Percentiles rank a stretch among this genome's conserved stretches.
Evolutionary conservation across 805 yeast species (phyloP).

Genomic region (Myxozyma kluyveri): DNA sequence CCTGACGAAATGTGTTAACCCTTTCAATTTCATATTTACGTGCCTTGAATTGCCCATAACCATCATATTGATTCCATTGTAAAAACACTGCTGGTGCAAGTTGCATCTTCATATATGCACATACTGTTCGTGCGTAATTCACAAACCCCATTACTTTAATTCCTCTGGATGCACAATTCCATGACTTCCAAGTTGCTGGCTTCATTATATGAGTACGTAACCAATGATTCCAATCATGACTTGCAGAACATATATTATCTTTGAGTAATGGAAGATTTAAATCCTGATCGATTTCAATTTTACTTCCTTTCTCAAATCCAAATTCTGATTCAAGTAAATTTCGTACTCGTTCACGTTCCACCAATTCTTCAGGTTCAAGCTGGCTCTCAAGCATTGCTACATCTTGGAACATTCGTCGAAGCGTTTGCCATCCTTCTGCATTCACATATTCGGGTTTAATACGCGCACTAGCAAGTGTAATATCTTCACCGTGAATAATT

Average conservation of each 20-base stretch:
- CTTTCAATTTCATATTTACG: too few species aligned
- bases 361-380: too few species aligned
- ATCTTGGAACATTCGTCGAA: too few species aligned
- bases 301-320: background rate
- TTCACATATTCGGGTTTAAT: too few species aligned
- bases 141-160: background rate
- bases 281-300: background rate
- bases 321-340: background rate
- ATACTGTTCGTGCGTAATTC: background rate
- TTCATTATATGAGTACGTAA: background rate
- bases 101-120: background rate
- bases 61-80: background rate
- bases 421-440: too few species aligned
- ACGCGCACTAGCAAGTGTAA: too few species aligned
- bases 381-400: too few species aligned
- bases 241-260: background rate
- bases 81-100: background rate
- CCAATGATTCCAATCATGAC: background rate
- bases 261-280: background rate
- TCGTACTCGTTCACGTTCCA: background rate
- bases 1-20: too few species aligned
- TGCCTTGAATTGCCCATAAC: too few species aligned
- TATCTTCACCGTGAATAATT: too few species aligned
- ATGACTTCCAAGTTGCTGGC: background rate
- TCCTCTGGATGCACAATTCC: background rate